A percentile compares a stretch with the other conserved stretches of the same genome.
These are phyloP conservation scores for Ramaria rubella DNA, from an alignment of 768 basidiomycete genomes.

Conservation along the genomic window DNA sequence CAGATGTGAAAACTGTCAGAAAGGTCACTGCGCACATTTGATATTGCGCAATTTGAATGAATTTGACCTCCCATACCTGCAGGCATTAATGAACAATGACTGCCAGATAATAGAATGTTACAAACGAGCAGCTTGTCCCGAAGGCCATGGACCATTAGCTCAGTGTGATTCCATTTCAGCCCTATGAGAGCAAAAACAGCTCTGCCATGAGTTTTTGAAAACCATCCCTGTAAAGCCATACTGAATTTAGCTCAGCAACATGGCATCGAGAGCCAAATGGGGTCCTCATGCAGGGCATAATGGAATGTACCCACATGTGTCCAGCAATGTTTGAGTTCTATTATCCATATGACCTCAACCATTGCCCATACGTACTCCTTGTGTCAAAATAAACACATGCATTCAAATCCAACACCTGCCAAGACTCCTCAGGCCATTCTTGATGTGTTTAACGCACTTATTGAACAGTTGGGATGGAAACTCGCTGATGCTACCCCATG, in stretches of 20 bases:
- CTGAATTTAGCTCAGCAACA: conserved; percentile 6
- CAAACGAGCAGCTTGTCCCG: conserved; percentile 5
- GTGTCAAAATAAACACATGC: conserved; percentile 10
- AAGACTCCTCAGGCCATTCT: conserved; percentile 11
- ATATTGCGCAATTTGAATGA: conserved; percentile 9
- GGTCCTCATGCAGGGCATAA: conserved; percentile 10
- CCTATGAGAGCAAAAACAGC: too few relatives aligned
- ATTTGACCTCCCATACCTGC: conserved; percentile 17
- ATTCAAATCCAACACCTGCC: conserved; percentile 5
- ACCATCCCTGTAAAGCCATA: background rate
- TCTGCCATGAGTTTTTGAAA: conserved; percentile 15
- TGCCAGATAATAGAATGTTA: background rate
- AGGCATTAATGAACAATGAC: conserved; percentile 16
- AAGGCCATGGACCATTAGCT: conserved; percentile 18
- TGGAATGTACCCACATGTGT: background rate
- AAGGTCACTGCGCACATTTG: too few relatives aligned
- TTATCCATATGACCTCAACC: background rate
- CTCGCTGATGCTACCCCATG: conserved; percentile 24
- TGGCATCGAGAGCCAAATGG: conserved; percentile 18
- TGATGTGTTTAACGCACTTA: conserved; percentile 12
- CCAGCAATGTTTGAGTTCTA: too few relatives aligned
- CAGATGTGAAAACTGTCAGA: too few relatives aligned
- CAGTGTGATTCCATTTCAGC: conserved; percentile 16
- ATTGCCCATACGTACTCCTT: conserved; percentile 12
- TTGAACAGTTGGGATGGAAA: conserved; percentile 20